These are phyloP conservation scores for Sporothrix mexicana DNA, from an alignment of 2,329 filamentous ascomycete species.

Conservation along the genomic window DNA sequence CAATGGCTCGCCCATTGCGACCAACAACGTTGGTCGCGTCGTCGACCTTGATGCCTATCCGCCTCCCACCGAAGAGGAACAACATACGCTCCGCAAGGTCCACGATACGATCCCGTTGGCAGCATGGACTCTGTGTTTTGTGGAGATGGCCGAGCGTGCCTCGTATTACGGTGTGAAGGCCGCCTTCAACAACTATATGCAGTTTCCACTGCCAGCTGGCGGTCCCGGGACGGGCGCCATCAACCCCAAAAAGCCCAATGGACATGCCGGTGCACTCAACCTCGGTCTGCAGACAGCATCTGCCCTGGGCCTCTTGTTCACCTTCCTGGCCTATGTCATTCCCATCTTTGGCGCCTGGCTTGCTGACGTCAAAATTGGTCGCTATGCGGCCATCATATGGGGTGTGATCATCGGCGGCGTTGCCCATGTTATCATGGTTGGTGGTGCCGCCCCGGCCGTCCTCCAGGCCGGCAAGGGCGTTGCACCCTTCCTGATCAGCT, in stretches of 20 bases:
- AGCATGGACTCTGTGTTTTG: constrained; percentile 20
- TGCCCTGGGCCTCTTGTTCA: constrained; percentile 53
- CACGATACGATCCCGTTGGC: constrained; percentile 20
- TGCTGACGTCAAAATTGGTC: constrained; percentile 69
- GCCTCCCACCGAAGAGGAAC: constrained; percentile 18
- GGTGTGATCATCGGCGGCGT: constrained; percentile 62
- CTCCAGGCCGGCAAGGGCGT: constrained; percentile 59
- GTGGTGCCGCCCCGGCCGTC: constrained; percentile 65
- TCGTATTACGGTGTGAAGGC: constrained; percentile 24
- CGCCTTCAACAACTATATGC: constrained; percentile 26
- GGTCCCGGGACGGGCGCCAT: constrained; percentile 25
- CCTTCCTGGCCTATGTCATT: constrained; percentile 56
- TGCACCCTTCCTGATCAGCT: constrained; percentile 65
- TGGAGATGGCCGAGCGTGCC: constrained; percentile 24
- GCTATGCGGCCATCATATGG: constrained; percentile 67
- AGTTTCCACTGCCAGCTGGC: constrained; percentile 12
- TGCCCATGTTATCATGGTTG: constrained; percentile 67
- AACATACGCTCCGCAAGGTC: constrained; percentile 2
- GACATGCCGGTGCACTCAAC: neutral
- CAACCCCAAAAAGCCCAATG: constrained; percentile 19
- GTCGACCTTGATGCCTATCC: constrained; percentile 21
- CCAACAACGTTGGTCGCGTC: neutral
- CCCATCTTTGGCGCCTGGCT: constrained; percentile 60
- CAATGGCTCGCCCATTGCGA: neutral
- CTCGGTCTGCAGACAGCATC: constrained; percentile 48